phyloP scores from a whole-genome alignment of 192 early-diverging fungal genomes.

The Helicostylum pulchrum region DNA sequence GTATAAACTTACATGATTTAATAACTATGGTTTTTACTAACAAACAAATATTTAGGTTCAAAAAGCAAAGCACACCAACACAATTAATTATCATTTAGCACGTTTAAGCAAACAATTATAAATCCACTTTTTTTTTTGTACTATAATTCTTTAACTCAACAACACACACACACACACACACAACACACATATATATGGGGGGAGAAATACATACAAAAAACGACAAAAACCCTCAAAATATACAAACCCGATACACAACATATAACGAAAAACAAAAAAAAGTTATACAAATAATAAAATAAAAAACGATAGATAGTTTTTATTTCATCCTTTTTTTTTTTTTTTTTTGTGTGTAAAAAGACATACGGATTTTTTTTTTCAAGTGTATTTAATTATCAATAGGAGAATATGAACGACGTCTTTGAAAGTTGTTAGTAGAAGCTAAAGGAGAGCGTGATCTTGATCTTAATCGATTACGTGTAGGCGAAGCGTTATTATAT shows the following conservation, averaged over 20 bases:
- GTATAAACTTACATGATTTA: neutral
- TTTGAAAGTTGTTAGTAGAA: neutral
- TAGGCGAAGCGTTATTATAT: neutral
- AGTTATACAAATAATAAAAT: too few relatives aligned
- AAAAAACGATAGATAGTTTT: too few relatives aligned
- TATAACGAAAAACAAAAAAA: too few relatives aligned
- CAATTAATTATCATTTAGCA: constrained; percentile 56
- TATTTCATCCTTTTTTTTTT: too few relatives aligned
- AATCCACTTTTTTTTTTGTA: constrained; percentile 2
- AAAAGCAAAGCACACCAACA: constrained; percentile 45
- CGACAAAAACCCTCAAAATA: too few relatives aligned
- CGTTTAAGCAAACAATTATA: constrained; percentile 55
- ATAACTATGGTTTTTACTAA: neutral
- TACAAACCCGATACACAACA: too few relatives aligned
- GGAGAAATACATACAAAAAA: too few relatives aligned
- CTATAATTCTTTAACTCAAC: too few relatives aligned
- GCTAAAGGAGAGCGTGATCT: constrained; percentile 5
- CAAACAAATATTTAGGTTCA: constrained; percentile 32
- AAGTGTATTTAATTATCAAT: neutral
- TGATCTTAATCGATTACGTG: constrained; percentile 7
- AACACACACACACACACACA: too few relatives aligned
- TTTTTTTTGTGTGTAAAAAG: too few relatives aligned
- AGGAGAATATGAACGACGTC: neutral
- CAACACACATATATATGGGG: too few relatives aligned
- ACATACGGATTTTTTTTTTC: too few relatives aligned